phyloP scores from a whole-genome alignment of 164 flowering plant species.

The Platanus orientalis region DNA sequence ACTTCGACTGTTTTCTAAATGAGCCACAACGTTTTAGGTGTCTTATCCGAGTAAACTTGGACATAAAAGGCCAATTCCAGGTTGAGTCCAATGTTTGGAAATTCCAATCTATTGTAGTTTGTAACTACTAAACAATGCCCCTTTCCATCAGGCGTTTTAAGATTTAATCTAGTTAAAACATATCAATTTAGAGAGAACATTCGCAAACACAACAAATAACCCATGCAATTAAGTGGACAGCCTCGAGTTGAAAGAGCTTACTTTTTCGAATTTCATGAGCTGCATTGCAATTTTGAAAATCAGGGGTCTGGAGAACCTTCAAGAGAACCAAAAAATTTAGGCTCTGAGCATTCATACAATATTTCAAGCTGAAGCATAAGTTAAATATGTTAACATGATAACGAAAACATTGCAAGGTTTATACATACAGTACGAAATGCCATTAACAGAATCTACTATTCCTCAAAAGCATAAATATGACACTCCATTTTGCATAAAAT shows the following conservation, averaged over 20 bases:
- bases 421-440: neutral
- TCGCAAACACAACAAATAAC: neutral
- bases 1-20: too few relatives aligned
- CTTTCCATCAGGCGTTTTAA: too few relatives aligned
- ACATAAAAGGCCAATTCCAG: too few relatives aligned
- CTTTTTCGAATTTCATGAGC: constrained; percentile 58
- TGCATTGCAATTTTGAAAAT: constrained; percentile 54
- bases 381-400: neutral
- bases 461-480: neutral
- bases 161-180: neutral
- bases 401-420: neutral
- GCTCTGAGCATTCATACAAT: neutral
- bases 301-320: constrained; percentile 60
- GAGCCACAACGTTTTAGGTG: too few relatives aligned
- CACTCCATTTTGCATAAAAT: too few relatives aligned
- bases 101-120: too few relatives aligned
- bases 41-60: too few relatives aligned
- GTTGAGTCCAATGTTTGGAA: too few relatives aligned
- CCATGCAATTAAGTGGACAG: neutral
- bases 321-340: constrained; percentile 12
- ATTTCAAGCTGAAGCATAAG: neutral
- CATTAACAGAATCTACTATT: neutral
- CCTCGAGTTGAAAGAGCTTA: constrained; percentile 28
- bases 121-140: too few relatives aligned
- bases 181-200: neutral